Conservation (phyloP, 768 basidiomycete species). For the Mycena metata region DNA sequence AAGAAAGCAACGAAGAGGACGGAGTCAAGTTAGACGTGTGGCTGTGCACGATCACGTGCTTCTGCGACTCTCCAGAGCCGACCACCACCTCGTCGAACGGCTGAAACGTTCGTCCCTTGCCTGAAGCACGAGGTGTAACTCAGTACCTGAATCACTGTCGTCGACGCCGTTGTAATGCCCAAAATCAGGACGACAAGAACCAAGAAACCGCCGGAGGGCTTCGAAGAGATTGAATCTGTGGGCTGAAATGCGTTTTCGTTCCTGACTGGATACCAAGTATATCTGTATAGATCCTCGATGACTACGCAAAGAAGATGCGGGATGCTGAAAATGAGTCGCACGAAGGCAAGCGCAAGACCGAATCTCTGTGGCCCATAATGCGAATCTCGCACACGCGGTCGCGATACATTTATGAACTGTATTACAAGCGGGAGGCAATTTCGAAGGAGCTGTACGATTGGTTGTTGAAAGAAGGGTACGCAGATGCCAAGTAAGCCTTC, state of each 20-base stretch:
- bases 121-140: no score
- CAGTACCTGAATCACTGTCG: no score
- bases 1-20: no score
- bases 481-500: slow-evolving; percentile 88
- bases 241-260: slow-evolving; percentile 38
- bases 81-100: no score
- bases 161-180: slow-evolving; percentile 69
- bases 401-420: slow-evolving; percentile 97
- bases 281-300: slow-evolving; percentile 85
- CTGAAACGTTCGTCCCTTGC: no score
- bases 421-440: slow-evolving; percentile 98
- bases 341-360: slow-evolving; percentile 96
- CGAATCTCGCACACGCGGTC: slow-evolving; percentile 96
- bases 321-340: slow-evolving; percentile 99
- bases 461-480: slow-evolving; percentile 97
- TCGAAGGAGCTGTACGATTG: slow-evolving; percentile 95
- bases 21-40: no score
- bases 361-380: slow-evolving; percentile 98
- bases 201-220: slow-evolving; percentile 95
- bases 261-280: slow-evolving; percentile 15
- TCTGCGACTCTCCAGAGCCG: no score
- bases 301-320: slow-evolving; percentile 99
- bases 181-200: slow-evolving; percentile 94
- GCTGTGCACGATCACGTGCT: no score
- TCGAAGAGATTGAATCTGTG: slow-evolving; percentile 91